Percentiles rank a stretch among this genome's conserved stretches.
These are phyloP conservation scores for Aspergillus latus DNA, from an alignment of 2,329 filamentous ascomycete species.

Conservation along the genomic window DNA sequence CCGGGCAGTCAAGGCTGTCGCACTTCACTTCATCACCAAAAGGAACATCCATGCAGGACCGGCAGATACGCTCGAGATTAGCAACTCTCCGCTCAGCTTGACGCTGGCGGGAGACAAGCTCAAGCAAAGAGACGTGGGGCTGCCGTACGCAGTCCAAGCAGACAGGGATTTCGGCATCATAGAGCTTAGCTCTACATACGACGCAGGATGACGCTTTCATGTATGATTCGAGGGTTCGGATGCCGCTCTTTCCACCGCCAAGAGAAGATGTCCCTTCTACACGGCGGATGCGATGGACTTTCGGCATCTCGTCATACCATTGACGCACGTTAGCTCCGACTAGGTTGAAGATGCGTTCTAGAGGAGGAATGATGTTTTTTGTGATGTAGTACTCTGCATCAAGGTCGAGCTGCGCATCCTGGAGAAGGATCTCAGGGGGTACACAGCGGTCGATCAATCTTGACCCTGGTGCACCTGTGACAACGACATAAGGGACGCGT, in stretches of 20 bases:
- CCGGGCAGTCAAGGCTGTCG: slow-evolving; percentile 87
- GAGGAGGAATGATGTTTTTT: slow-evolving; percentile 90
- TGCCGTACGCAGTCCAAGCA: slow-evolving; percentile 39
- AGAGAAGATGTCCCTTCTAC: slow-evolving; percentile 47
- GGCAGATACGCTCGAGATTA: slow-evolving; percentile 71
- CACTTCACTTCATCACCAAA: slow-evolving; percentile 78
- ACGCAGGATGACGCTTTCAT: slow-evolving; percentile 78
- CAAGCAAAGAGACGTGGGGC: slow-evolving; percentile 59
- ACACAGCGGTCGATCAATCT: slow-evolving; percentile 87
- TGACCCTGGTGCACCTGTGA: slow-evolving; percentile 82
- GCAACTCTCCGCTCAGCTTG: slow-evolving; percentile 62
- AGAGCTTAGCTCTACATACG: slow-evolving; percentile 66
- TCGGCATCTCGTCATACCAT: slow-evolving; percentile 98
- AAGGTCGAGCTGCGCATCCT: slow-evolving; percentile 73
- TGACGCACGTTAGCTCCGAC: slow-evolving; percentile 85
- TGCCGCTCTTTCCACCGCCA: slow-evolving; percentile 42
- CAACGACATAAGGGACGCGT: slow-evolving; percentile 89
- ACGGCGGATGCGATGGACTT: slow-evolving; percentile 72
- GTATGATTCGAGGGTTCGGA: slow-evolving; percentile 88
- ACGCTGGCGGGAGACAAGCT: slow-evolving; percentile 62
- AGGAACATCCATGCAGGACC: slow-evolving; percentile 72
- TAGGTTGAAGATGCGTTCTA: slow-evolving; percentile 95
- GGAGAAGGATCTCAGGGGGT: slow-evolving; percentile 76
- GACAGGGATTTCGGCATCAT: slow-evolving; percentile 45
- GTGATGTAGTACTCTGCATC: slow-evolving; percentile 96